These are phyloP conservation scores for Chiua virens DNA, from an alignment of 768 basidiomycete genomes.

Conservation along the genomic window DNA sequence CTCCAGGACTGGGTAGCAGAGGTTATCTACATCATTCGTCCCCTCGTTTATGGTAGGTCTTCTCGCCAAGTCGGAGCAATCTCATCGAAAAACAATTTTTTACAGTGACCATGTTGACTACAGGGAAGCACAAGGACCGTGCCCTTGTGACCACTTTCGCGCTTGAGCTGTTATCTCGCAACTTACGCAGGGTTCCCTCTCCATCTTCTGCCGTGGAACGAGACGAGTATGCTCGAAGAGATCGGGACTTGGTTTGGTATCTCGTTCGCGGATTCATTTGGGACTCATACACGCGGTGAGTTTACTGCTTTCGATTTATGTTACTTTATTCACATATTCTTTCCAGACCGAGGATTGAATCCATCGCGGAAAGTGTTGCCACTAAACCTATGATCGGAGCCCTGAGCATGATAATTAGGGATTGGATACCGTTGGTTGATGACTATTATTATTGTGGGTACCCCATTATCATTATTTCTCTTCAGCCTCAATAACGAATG, in stretches of 20 bases:
- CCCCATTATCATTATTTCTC: background rate
- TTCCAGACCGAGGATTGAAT: slow-evolving; percentile 72
- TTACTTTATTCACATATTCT: background rate
- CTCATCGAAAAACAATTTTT: background rate
- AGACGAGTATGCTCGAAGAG: slow-evolving; percentile 77
- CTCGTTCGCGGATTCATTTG: slow-evolving; percentile 85
- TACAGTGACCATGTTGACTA: slow-evolving; percentile 25
- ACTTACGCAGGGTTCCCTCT: slow-evolving; percentile 66
- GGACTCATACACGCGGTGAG: slow-evolving; percentile 73
- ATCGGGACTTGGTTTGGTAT: slow-evolving; percentile 82
- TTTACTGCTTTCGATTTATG: slow-evolving; percentile 3
- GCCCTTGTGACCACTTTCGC: slow-evolving; percentile 64
- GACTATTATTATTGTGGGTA: slow-evolving; percentile 88
- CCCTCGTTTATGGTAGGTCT: slow-evolving; percentile 70
- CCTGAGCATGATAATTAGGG: slow-evolving; percentile 67
- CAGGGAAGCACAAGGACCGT: slow-evolving; percentile 39
- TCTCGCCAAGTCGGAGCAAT: slow-evolving; percentile 8
- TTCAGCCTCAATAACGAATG: slow-evolving; percentile 1
- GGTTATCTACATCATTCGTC: slow-evolving; percentile 66
- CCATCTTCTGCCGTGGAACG: slow-evolving; percentile 65
- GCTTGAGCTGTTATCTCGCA: slow-evolving; percentile 74
- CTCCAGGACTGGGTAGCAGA: slow-evolving; percentile 78
- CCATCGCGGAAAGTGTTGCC: slow-evolving; percentile 54
- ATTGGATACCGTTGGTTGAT: slow-evolving; percentile 88
- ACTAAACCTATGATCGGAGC: slow-evolving; percentile 65